Evolutionary conservation across 2,329 filamentous ascomycete species (phyloP).

Genomic region (Aspergillus sp.): DNA sequence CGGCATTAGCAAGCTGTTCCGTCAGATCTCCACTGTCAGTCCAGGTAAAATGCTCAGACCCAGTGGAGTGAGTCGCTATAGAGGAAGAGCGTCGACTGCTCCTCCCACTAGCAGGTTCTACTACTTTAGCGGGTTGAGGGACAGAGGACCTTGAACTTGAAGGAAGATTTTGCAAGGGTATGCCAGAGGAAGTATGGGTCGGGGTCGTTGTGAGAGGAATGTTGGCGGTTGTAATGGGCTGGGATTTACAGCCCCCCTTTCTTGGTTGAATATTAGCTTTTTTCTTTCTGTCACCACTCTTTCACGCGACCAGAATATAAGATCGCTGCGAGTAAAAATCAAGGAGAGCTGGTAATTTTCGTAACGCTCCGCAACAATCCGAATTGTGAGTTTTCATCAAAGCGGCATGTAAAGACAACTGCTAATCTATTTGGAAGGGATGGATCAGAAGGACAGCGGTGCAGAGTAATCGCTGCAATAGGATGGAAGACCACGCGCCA

Average conservation of each 20-base stretch:
- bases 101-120: slow-evolving; percentile 50
- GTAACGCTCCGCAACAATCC: slow-evolving; percentile 12
- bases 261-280: slow-evolving; percentile 1
- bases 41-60: slow-evolving; percentile 78
- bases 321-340: slow-evolving; percentile 12
- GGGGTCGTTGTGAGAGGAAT: slow-evolving; percentile 74
- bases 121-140: slow-evolving; percentile 36
- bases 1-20: slow-evolving; percentile 80
- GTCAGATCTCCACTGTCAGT: slow-evolving; percentile 93
- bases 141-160: slow-evolving; percentile 37
- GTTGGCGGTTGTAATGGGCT: slow-evolving; percentile 74
- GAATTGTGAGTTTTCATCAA: slow-evolving; percentile 8
- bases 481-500: slow-evolving; percentile 4
- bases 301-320: slow-evolving; percentile 3
- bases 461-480: slow-evolving; percentile 9
- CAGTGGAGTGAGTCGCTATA: slow-evolving; percentile 53
- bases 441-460: slow-evolving; percentile 10
- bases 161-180: slow-evolving; percentile 76
- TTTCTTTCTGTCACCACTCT: background rate
- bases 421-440: slow-evolving; percentile 1
- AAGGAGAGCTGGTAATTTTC: slow-evolving; percentile 7
- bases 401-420: slow-evolving; percentile 8
- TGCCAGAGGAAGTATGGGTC: slow-evolving; percentile 70
- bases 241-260: slow-evolving; percentile 67
- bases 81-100: slow-evolving; percentile 55